Evolutionary conservation across 139 green algal species (phyloP).

Genomic region (Tetradesmus lagerheimii): DNA sequence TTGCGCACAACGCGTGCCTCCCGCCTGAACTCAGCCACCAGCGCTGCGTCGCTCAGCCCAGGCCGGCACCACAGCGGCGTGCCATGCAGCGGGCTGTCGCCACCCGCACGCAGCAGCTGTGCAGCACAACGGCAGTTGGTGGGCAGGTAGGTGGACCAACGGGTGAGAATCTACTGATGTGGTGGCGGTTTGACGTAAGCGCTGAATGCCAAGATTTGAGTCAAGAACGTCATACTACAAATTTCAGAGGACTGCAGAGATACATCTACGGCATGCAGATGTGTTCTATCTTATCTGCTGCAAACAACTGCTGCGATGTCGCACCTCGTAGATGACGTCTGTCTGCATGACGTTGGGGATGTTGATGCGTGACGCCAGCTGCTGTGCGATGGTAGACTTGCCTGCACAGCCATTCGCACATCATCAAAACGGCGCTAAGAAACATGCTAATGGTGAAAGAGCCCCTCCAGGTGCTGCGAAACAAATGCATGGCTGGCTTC

Average conservation of each 20-base stretch:
- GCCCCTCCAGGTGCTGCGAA: background rate
- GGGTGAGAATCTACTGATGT: background rate
- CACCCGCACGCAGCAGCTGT: conserved; percentile 20
- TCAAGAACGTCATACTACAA: too few relatives aligned
- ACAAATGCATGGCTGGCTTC: background rate
- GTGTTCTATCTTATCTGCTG: too few relatives aligned
- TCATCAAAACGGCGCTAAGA: background rate
- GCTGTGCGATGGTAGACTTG: conserved; percentile 93
- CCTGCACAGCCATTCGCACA: conserved; percentile 59
- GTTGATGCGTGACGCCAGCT: conserved; percentile 93
- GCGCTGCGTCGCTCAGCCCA: conserved; percentile 28
- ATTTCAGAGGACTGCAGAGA: too few relatives aligned
- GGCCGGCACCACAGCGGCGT: conserved; percentile 65
- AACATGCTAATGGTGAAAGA: background rate
- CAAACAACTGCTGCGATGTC: background rate
- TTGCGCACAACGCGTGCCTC: conserved; percentile 73
- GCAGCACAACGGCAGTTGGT: background rate
- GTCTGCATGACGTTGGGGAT: conserved; percentile 96
- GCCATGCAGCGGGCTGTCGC: conserved; percentile 10
- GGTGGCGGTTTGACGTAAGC: background rate
- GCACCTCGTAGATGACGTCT: conserved; percentile 86
- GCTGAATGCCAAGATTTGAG: too few relatives aligned
- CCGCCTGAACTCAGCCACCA: conserved; percentile 64
- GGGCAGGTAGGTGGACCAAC: background rate
- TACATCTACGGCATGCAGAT: too few relatives aligned